Base-by-base conservation (phyloP, 352 stramenopile species). In the Globisporangium parvum region DNA sequence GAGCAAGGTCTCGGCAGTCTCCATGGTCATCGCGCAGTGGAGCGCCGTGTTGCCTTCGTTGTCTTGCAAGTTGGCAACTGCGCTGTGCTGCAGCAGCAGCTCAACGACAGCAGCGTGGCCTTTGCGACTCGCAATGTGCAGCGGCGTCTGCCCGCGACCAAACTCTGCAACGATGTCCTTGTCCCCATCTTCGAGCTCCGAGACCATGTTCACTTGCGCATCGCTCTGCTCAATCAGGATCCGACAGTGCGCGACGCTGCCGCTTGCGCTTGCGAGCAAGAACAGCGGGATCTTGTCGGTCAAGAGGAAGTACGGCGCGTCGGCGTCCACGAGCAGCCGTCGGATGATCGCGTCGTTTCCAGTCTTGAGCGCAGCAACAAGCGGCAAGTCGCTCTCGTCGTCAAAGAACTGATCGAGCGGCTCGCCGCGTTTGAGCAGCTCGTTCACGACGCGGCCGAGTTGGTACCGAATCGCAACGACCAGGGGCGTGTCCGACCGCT, bases 381-480 rank as follows among this genome's bases (percentile, higher is more conserved):
- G 71, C 2, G 85, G 82, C 20, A 90, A 53, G 42, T 92, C 75
- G 1, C 57, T 70, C 54, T 88, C 70, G 33, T 80, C 68, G 11
- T 69, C 60, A 17, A 64, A 60, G 39, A 77, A 62, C n/a, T 51
- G 54, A 48, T 90, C 67, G 1, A 88, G 70, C 1, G 74, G 60
- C 45, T 89, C 77, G 17, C 71, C 75, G 11, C 73, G 55, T 14
- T 68, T 64, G 39, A 94, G 51, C 5, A 94, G 44, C 47, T 91
- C 82, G 51, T 94, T 86, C n/a, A 94, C 85, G 3, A 79, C 85
- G 9, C 80, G 81, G 5, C 75, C 75, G 21, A 92, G 64, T 28
- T 94, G 78, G 51, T 91, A 91, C n/a, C 82, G 75, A 23, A 94
- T 77, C 3, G 85, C 81, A 1, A 87, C 74, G 51, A 89, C 78